Base-by-base conservation (phyloP, 1,284 basidiomycete species). In the Irpex rosettiformis region DNA sequence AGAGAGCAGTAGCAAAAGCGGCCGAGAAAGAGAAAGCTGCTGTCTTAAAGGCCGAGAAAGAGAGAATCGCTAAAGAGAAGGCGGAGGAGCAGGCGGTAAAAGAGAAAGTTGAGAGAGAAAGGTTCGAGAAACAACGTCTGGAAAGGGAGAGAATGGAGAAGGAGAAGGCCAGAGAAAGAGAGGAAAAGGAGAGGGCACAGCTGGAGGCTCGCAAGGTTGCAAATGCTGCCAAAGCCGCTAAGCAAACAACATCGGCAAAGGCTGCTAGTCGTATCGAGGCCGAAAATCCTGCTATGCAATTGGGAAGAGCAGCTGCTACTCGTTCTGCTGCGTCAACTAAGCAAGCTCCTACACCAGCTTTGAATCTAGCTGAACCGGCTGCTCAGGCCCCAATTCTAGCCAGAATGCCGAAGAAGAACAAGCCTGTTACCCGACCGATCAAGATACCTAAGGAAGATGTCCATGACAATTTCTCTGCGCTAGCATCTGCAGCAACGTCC, bases 321-420 rank as follows among this genome's bases (percentile, higher is more conserved):
- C 64, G 22, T 29, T 65, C 52, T 18, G 59, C 40, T 43, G 66
- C 73, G 48, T 42, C 51, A 6, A 57, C 66, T 16, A 62, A 59
- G 47, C 49, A 65, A 16, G 54, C 61, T 40, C 62, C 73, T 28
- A 63, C 69, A 37, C 67, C 67, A n/a, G n/a, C n/a, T n/a, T n/a
- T n/a, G n/a, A n/a, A 27, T 66, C 57, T 57, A 2, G 60, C 71
- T 1, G 79, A 80, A 45, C 72, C 75, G 30, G 66, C 70, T 6
- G 65, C 77, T 1, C 89, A 90, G 66, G 83, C 82, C 16, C 89
- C 89, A 16, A 80, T 91, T 40, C 75, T 90, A 37, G 91, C 89
- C 22, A 90, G 85, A 70, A 85, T 89, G 73, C 86, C 89, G 3
- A 91, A 89, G 78, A 91, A 91, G 72, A 89, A 78, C 66, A 91